These are phyloP conservation scores for Calonectria ilicicola DNA, from an alignment of 2,329 filamentous ascomycete genomes.

Conservation along the genomic window DNA sequence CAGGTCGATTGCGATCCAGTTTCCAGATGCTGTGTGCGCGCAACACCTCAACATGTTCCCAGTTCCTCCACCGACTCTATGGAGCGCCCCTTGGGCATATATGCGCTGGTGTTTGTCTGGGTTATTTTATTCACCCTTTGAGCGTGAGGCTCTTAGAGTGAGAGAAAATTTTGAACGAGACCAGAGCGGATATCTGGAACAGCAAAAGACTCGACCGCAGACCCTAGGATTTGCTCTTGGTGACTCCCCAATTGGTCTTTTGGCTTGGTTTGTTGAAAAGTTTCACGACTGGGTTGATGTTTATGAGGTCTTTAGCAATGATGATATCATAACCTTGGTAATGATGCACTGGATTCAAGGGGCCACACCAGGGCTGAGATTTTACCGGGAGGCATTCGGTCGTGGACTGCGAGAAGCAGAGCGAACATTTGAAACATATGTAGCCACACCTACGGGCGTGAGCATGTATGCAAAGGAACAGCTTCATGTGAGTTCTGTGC, in stretches of 20 bases:
- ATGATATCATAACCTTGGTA: conserved; percentile 5
- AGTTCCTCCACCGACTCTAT: neutral
- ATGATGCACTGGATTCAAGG: conserved; percentile 21
- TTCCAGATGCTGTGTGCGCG: conserved; percentile 52
- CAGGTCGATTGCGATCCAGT: conserved; percentile 67
- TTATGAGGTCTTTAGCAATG: neutral
- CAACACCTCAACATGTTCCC: conserved; percentile 21
- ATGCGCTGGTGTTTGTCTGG: conserved; percentile 4
- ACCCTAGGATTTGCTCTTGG: conserved; percentile 75
- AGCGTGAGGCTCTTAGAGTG: conserved; percentile 67
- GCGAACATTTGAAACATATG: conserved; percentile 11
- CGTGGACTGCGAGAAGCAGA: neutral
- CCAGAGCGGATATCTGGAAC: conserved; percentile 48
- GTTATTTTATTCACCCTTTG: neutral
- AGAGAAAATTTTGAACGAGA: conserved; percentile 54
- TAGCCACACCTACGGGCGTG: neutral
- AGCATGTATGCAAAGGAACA: conserved; percentile 19
- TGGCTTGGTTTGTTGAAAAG: conserved; percentile 84
- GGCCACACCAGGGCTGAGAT: conserved; percentile 5
- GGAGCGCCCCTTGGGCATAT: neutral
- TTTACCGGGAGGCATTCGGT: conserved; percentile 13
- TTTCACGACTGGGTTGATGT: conserved; percentile 78
- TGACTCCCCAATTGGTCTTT: conserved; percentile 74
- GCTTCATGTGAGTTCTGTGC: conserved; percentile 2
- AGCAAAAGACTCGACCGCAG: conserved; percentile 70